Conservation (phyloP, 345 rosid species). For the Acer yangbiense region DNA sequence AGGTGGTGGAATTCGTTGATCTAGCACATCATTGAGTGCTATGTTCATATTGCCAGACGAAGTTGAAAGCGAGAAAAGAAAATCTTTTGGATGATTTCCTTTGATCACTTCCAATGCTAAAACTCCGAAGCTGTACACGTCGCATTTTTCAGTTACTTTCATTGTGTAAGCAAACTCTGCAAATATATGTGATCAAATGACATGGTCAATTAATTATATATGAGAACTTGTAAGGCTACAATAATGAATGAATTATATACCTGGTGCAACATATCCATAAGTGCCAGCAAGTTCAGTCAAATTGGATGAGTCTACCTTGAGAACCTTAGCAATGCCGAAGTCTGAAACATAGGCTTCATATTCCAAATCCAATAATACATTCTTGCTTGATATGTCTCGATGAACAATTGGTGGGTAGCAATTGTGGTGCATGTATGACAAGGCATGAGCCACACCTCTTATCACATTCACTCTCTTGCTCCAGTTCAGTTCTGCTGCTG, state of each 20-base stretch:
- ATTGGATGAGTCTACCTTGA: conserved; percentile 19
- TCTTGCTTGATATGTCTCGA: conserved; percentile 31
- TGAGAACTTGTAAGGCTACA: background rate
- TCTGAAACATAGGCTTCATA: conserved; percentile 29
- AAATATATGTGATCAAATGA: background rate
- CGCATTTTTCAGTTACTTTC: conserved; percentile 18
- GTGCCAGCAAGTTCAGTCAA: conserved; percentile 26
- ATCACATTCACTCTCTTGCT: conserved; percentile 17
- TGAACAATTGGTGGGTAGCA: conserved; percentile 25
- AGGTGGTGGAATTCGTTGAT: conserved; percentile 1
- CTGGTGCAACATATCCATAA: conserved; percentile 34
- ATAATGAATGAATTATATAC: conserved; percentile 9
- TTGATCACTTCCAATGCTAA: conserved; percentile 18
- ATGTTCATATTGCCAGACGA: background rate
- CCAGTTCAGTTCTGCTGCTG: conserved; percentile 14
- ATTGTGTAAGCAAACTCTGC: conserved; percentile 32
- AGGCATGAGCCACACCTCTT: conserved; percentile 23
- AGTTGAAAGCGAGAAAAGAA: background rate
- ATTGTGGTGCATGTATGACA: conserved; percentile 29
- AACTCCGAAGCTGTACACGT: conserved; percentile 28
- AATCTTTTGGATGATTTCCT: conserved; percentile 25
- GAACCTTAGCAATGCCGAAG: conserved; percentile 18
- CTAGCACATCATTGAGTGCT: conserved; percentile 12
- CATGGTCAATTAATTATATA: no score
- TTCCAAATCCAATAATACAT: conserved; percentile 27